phyloP scores from a whole-genome alignment of 306 rosid genomes.

The Castanopsis chinensis region DNA sequence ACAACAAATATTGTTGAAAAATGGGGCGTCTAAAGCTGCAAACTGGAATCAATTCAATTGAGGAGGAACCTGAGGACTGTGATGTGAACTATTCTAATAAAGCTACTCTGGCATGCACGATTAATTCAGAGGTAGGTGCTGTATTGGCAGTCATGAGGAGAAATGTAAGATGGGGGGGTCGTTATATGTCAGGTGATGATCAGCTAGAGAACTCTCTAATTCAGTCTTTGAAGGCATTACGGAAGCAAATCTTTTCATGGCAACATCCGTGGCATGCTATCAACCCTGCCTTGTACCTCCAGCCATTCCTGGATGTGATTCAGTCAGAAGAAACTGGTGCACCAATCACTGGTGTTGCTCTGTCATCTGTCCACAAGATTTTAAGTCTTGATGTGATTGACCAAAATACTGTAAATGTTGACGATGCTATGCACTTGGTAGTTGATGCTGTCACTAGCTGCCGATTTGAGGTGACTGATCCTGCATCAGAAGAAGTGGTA shows the following conservation, averaged over 20 bases:
- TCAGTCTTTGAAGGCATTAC: slow-evolving; percentile 81
- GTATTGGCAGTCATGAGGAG: slow-evolving; percentile 97
- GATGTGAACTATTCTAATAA: slow-evolving; percentile 57
- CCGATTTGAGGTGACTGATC: slow-evolving; percentile 94
- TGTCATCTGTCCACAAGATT: slow-evolving; percentile 92
- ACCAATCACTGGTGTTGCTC: slow-evolving; percentile 87
- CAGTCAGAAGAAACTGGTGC: slow-evolving; percentile 96
- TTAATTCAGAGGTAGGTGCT: slow-evolving; percentile 91
- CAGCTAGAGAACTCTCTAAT: slow-evolving; percentile 90
- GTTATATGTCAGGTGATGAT: slow-evolving; percentile 91
- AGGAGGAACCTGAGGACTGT: slow-evolving; percentile 89
- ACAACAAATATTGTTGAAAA: slow-evolving; percentile 17
- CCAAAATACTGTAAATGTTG: slow-evolving; percentile 78
- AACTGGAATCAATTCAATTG: slow-evolving; percentile 67
- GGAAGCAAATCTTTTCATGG: slow-evolving; percentile 85
- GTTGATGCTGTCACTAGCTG: slow-evolving; percentile 98
- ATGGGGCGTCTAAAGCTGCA: slow-evolving; percentile 88
- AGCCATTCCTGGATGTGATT: slow-evolving; percentile 95
- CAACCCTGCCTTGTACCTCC: slow-evolving; percentile 79
- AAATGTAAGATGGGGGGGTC: slow-evolving; percentile 95
- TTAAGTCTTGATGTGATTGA: slow-evolving; percentile 86
- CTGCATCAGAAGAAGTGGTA: slow-evolving; percentile 92
- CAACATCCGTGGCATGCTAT: slow-evolving; percentile 90
- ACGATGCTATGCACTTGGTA: slow-evolving; percentile 88
- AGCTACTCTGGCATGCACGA: slow-evolving; percentile 82